Evolutionary conservation across 306 rosid genomes (phyloP).

Genomic region (Cicer yamashitae): DNA sequence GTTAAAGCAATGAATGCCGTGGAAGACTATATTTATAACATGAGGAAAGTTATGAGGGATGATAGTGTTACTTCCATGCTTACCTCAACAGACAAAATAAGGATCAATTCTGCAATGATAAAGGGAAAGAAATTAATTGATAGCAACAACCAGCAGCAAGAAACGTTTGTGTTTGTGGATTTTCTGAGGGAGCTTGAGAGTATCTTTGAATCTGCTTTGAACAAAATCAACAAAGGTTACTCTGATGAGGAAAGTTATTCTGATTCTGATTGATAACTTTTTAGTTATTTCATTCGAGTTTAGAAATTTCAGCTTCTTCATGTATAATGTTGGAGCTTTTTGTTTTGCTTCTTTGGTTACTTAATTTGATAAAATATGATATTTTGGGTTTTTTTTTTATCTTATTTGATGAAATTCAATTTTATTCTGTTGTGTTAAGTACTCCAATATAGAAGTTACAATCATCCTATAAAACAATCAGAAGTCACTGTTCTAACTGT

Average conservation of each 20-base stretch:
- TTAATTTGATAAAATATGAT: background rate
- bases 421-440: too few species aligned
- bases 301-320: background rate
- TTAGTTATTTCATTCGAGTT: background rate
- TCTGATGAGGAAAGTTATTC: background rate
- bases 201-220: background rate
- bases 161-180: background rate
- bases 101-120: background rate
- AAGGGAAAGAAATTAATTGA: background rate
- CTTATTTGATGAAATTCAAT: background rate
- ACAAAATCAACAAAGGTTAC: background rate
- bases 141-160: background rate
- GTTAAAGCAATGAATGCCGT: background rate
- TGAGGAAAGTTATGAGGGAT: background rate
- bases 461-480: too few species aligned
- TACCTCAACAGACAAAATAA: background rate
- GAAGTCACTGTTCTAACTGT: too few species aligned
- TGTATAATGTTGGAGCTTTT: background rate
- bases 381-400: background rate
- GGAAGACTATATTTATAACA: background rate
- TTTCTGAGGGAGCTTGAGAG: background rate
- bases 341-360: background rate
- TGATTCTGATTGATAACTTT: background rate
- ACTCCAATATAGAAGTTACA: too few species aligned
- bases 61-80: background rate